Conservation (phyloP, 2,329 filamentous ascomycete species). For the Raffaelea albimanens region DNA sequence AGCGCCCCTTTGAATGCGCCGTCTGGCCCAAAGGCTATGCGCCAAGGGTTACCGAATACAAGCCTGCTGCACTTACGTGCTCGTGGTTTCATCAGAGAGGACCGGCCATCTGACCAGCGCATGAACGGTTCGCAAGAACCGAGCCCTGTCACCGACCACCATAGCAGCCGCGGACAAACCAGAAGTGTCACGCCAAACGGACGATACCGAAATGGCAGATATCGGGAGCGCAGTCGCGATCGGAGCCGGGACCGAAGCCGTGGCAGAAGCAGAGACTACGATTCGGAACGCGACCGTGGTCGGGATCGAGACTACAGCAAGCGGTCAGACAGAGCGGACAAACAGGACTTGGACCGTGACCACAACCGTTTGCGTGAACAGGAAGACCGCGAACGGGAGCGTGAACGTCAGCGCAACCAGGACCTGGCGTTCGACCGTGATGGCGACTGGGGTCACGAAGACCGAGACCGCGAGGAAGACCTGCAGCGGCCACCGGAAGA, state of each 20-base stretch:
- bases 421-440: background rate
- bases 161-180: constrained; percentile 28
- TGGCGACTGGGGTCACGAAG: too few species aligned
- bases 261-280: constrained; percentile 21
- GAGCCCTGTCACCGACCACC: constrained; percentile 11
- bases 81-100: constrained; percentile 21
- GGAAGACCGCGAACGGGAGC: constrained; percentile 3
- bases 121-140: constrained; percentile 5
- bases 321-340: background rate
- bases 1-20: constrained; percentile 63
- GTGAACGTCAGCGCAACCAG: background rate
- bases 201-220: constrained; percentile 22
- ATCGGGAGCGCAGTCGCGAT: constrained; percentile 20
- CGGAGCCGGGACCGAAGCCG: constrained; percentile 1
- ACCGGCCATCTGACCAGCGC: constrained; percentile 14
- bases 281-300: constrained; percentile 18
- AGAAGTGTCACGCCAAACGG: constrained; percentile 37
- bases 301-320: constrained; percentile 2
- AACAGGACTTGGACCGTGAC: constrained; percentile 10
- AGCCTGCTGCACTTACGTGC: constrained; percentile 59
- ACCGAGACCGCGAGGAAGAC: constrained; percentile 3
- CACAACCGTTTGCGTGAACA: constrained; percentile 11
- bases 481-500: constrained; percentile 23
- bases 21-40: constrained; percentile 89
- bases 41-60: constrained; percentile 76